Percentiles rank a stretch among this genome's conserved stretches.
Evolutionary conservation across 2,329 filamentous ascomycete genomes (phyloP).

Genomic region (Alternaria panax): DNA sequence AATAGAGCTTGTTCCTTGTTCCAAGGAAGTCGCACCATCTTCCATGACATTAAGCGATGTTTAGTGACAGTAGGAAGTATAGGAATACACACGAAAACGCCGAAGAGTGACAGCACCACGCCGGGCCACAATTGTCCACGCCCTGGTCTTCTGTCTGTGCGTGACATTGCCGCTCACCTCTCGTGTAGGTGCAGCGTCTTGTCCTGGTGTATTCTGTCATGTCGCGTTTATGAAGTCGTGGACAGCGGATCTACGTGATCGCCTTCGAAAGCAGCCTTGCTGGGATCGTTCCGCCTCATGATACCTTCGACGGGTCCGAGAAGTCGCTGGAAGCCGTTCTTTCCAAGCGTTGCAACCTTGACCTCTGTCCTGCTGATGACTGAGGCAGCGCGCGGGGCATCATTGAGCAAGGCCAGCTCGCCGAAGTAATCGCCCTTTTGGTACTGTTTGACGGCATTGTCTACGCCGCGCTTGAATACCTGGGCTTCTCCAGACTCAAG

Average conservation of each 20-base stretch:
- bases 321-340: conserved; percentile 92
- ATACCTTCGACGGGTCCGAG: conserved; percentile 93
- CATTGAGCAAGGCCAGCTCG: conserved; percentile 90
- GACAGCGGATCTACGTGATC: conserved; percentile 69
- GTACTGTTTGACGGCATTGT: conserved; percentile 79
- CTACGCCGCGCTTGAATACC: conserved; percentile 78
- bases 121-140: conserved; percentile 4
- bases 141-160: neutral
- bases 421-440: conserved; percentile 96
- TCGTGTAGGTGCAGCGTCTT: conserved; percentile 1
- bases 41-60: conserved; percentile 32
- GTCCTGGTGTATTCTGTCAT: neutral
- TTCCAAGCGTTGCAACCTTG: conserved; percentile 90
- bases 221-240: conserved; percentile 26
- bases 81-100: conserved; percentile 47
- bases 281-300: conserved; percentile 78
- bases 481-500: conserved; percentile 87
- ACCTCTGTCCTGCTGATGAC: conserved; percentile 84
- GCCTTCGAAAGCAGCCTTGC: conserved; percentile 47
- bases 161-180: neutral
- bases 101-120: conserved; percentile 16
- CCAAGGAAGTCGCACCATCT: conserved; percentile 19
- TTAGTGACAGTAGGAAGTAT: conserved; percentile 51
- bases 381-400: conserved; percentile 89
- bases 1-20: conserved; percentile 26